A percentile compares a stretch with the other conserved stretches of the same genome.
These are phyloP conservation scores for Pleodorina starrii DNA, from an alignment of 139 green algal species.

Conservation along the genomic window DNA sequence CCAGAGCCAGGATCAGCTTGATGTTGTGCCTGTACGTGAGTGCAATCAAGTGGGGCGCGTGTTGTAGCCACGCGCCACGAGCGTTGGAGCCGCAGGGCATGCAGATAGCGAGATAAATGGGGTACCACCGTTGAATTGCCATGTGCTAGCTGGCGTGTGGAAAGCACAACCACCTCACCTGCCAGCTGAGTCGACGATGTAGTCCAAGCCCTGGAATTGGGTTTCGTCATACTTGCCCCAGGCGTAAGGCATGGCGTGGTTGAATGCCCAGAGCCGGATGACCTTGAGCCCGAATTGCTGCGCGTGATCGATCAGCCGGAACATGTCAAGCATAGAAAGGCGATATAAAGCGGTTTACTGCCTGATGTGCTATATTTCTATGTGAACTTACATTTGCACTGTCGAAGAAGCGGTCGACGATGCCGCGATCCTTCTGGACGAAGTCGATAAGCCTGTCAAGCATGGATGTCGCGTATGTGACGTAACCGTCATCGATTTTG, in stretches of 20 bases:
- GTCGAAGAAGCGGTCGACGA: constrained; percentile 38
- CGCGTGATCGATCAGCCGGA: neutral
- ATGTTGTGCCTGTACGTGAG: constrained; percentile 33
- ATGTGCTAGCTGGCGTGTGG: no score
- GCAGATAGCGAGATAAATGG: no score
- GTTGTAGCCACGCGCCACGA: no score
- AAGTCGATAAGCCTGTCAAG: constrained; percentile 22
- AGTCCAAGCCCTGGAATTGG: constrained; percentile 35
- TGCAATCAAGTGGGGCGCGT: no score
- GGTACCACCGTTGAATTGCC: no score
- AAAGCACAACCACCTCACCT: no score
- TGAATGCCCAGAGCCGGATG: constrained; percentile 40
- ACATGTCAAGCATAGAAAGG: neutral
- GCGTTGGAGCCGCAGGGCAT: no score
- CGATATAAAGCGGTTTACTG: neutral
- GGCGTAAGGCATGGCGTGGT: constrained; percentile 34
- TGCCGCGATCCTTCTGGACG: constrained; percentile 13
- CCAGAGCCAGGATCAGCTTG: constrained; percentile 38
- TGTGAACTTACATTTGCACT: neutral
- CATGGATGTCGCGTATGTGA: no score
- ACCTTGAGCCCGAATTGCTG: constrained; percentile 38
- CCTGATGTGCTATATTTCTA: no score
- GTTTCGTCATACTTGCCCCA: constrained; percentile 43
- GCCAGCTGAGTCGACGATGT: constrained; percentile 38
- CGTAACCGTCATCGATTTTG: no score